Base-by-base conservation (phyloP, 345 rosid genomes). In the Adansonia digitata region DNA sequence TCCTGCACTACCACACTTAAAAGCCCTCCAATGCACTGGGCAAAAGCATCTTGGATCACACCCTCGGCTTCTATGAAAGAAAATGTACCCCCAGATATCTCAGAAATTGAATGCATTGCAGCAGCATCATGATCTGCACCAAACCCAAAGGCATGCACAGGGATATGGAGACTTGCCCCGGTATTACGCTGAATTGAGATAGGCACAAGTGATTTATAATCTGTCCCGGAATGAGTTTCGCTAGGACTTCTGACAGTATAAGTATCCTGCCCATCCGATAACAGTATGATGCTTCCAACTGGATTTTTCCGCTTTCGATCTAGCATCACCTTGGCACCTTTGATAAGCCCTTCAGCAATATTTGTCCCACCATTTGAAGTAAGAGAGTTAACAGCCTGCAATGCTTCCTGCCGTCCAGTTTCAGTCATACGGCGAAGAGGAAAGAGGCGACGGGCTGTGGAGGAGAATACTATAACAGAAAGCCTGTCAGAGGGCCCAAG, bases 11-110 rank as follows among this genome's bases (percentile, higher is more conserved):
- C 97, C 26, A 96, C 99, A 64, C 97, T 96, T 48, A 96, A 86
- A 63, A 96, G 88, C 37, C 99, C 99, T 14, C 99, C 99, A 74
- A 96, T 93, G 80, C 99, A 96, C 81, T 93, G 99, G 5, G 99
- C 99, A 80, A 96, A 96, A 29, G 98, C 97, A 82, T 96, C 98
- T 85, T 96, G 99, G 75, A 96, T 92, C 53, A 88, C 91, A 35
- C 81, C 84, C 79, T 93, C 99, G 4, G 94, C 86, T 83, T 93
- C 99, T 74, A 93, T 89, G 82, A 96, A 96, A 68, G 99, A 93
- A 86, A 96, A 96, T 18, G 98, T 96, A 53, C 99, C 98, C 20
- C 98, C 94, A 0, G 98, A 93, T 69, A 84, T 81, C 79, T 93
- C 94, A 5, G 97, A 84, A 60, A 96, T 88, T 2, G 94, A 85